Evolutionary conservation across 1,284 basidiomycete species (phyloP), one percentile per base, ranked within the genome.

Genomic region (Meripilus lineatus): DNA sequence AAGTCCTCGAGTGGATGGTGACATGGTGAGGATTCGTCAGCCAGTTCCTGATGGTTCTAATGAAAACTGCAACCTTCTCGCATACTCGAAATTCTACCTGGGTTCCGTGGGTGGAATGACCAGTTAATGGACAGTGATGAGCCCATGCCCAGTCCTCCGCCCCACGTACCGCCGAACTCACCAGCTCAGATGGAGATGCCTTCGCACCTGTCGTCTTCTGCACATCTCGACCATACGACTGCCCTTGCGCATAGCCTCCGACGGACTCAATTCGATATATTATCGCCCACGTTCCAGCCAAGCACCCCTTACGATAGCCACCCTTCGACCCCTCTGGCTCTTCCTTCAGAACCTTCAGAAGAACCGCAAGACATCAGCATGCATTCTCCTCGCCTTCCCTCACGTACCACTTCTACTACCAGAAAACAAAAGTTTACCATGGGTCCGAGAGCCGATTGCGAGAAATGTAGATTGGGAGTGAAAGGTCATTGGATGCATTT

Each of bases 401-500:
- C 28, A n/a, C 28, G 10, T 30, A 10, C 28, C n/a, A 8, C 28
- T 10, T 30, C 28, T 30, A 8, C 28, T 30, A 30, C 28, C 3
- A 42, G 54, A 41, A 54, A 50, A 42, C 59, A 53, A 33, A 71
- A 75, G 5, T 74, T 87, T 51, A 79, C 75, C 46, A 86, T 88
- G 80, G 84, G 84, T 10, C 84, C 84, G 1, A 71, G 84, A 5
- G 69, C 75, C 3, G 84, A 84, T 55, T 88, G 85, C 55, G 69
- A 83, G 40, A 83, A 84, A 51, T 88, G 84, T 62, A 68, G 75
- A 45, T 58, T 75, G 52, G 79, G 81, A 2, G 71, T 85, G 3
- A 79, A 78, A 55, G 84, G 83, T 3, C 84, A 88, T 57, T 84
- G 74, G 62, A 76, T 79, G 58, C 84, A 88, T 63, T 73, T 80